Evolutionary conservation across 148 eudicot species (phyloP), one percentile per base, ranked within the genome.

Genomic region (Salicornia ramosissima): DNA sequence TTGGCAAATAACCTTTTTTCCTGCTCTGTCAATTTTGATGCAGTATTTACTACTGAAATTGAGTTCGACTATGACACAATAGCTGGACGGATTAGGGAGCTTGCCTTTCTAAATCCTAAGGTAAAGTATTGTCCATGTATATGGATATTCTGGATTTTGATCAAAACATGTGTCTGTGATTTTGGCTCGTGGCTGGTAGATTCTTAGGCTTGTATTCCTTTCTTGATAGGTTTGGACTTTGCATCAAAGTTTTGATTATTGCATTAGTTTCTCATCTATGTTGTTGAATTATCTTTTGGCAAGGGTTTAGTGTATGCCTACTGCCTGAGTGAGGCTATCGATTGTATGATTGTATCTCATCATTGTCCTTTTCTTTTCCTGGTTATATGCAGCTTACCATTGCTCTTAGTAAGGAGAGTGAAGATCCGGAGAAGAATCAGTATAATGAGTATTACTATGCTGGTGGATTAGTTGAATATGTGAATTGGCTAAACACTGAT

Each of bases 81-180:
- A 65, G 92, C 99, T 81, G 90, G 92, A 52, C 82, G 99, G 72
- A 82, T 90, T 43, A 87, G 99, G 80, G 99, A 94, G 85, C 99
- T 91, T 69, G 99, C 99, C 67, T 94, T 94, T 80, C 78, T 94
- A 29, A 91, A 90, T 74, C 99, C 99, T 8, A 78, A 89, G 99
- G 99, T 87, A 74, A 71, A 57, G 40, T 67, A n/a, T 47, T 63
- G 34, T 46, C 29, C 49, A 34, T 34, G 64, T 24, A 30, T 50
- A 5, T 14, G n/a, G 26, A 33, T 30, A 34, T 49, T 26, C 43
- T 68, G 31, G 31, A 55, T 25, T 72, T 51, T 64, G 10, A 43
- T 1, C 31, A 3, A 5, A 22, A 34, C 8, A 14, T 69, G 64
- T 16, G 31, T 71, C 43, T n/a, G 24, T 8, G 2, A 36, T 24